Conservation (phyloP, 257 asterid genomes). For the Solanum neorickii region DNA sequence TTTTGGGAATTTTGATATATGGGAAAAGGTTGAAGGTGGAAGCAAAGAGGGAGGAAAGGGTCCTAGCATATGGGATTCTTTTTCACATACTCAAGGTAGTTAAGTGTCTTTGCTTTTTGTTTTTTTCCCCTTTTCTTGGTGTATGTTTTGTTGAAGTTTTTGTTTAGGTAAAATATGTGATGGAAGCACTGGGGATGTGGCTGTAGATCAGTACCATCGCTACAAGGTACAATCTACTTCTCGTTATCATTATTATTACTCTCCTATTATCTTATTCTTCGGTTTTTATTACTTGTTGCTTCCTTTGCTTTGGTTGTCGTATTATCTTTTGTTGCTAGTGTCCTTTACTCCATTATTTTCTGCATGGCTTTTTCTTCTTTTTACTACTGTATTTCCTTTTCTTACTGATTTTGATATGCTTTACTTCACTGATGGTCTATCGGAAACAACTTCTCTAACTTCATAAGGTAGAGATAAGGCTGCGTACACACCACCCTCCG, state of each 20-base stretch:
- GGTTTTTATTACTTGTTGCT: background rate
- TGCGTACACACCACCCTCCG: background rate
- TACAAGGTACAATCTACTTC: slow-evolving; percentile 23
- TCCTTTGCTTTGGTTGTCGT: background rate
- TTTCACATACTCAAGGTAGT: slow-evolving; percentile 31
- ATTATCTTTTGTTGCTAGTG: background rate
- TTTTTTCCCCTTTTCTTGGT: background rate
- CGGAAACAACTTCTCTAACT: background rate
- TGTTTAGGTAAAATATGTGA: slow-evolving; percentile 33
- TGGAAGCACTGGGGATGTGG: slow-evolving; percentile 42
- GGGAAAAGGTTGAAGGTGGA: slow-evolving; percentile 38
- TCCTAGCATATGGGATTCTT: slow-evolving; percentile 47
- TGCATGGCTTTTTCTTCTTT: background rate
- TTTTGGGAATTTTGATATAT: background rate
- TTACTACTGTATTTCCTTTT: background rate
- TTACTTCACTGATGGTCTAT: background rate
- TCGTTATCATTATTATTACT: background rate
- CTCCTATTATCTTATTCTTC: background rate
- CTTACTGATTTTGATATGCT: background rate
- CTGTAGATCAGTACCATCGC: slow-evolving; percentile 46
- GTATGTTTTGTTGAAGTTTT: background rate
- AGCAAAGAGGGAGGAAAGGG: slow-evolving; percentile 39
- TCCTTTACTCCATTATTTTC: background rate
- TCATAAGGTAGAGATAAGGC: background rate
- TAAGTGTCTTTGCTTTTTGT: background rate